These are phyloP conservation scores for Eucalyptus cloeziana DNA, from an alignment of 345 rosid species.

Conservation along the genomic window DNA sequence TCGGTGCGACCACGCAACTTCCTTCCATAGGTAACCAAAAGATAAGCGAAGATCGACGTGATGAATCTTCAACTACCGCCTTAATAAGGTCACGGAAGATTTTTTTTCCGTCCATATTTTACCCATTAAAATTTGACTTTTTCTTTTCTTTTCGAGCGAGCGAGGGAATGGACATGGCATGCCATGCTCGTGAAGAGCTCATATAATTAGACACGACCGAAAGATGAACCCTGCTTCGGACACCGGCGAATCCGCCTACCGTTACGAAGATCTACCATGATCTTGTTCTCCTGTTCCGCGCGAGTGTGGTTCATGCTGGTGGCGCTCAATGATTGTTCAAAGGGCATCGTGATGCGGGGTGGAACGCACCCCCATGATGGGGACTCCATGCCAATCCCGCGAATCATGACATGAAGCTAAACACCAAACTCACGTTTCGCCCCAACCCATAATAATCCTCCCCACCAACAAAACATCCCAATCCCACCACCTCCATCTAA, in stretches of 20 bases:
- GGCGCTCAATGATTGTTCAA: background rate
- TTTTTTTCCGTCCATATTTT: background rate
- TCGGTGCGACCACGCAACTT: background rate
- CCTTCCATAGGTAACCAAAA: background rate
- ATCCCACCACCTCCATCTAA: background rate
- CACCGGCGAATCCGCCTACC: background rate
- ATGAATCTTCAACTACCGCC: background rate
- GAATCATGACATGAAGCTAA: background rate
- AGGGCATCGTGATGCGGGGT: background rate
- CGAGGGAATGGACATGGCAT: background rate
- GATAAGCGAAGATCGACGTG: background rate
- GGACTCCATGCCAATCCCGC: background rate
- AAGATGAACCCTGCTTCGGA: background rate
- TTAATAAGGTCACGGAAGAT: background rate
- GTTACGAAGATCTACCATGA: background rate
- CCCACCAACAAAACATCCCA: background rate
- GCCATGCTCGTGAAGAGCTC: background rate
- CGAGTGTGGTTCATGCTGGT: background rate
- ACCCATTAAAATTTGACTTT: fast-evolving
- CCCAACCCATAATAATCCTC: background rate
- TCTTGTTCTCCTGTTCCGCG: background rate
- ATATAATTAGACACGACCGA: background rate
- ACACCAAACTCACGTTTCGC: background rate
- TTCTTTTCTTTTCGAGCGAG: background rate
- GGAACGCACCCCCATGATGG: background rate